phyloP scores from a whole-genome alignment of 257 asterid species.

The Lycium ferocissimum region DNA sequence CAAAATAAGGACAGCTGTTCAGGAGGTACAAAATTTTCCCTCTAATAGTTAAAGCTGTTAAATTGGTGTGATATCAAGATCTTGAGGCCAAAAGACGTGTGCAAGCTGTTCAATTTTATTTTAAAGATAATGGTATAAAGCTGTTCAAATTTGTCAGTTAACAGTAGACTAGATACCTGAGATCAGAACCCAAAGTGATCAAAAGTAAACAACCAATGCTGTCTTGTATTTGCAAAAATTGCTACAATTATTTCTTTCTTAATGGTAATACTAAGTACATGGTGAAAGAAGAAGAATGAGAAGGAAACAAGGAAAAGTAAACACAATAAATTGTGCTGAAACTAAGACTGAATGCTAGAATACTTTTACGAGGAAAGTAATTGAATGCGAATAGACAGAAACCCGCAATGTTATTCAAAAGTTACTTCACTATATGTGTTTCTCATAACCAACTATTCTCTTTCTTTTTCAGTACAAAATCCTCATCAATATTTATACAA shows the following conservation, averaged over 20 bases:
- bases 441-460: constrained; percentile 17
- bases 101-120: neutral
- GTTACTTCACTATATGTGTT: neutral
- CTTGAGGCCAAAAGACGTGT: neutral
- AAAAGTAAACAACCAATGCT: neutral
- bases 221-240: neutral
- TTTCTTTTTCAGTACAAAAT: constrained; percentile 24
- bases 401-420: neutral
- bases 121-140: neutral
- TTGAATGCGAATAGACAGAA: neutral
- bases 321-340: neutral
- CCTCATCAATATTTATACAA: constrained; percentile 1
- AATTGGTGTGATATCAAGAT: neutral
- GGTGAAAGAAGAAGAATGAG: neutral
- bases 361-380: neutral
- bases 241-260: neutral
- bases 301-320: neutral
- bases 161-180: neutral
- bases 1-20: neutral
- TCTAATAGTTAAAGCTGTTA: too few relatives aligned
- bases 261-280: neutral
- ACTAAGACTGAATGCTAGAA: neutral
- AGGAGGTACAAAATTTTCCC: neutral
- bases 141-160: neutral
- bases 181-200: neutral